Conservation (phyloP, 176 grass and related monocot genomes). For the Zea luxurians region DNA sequence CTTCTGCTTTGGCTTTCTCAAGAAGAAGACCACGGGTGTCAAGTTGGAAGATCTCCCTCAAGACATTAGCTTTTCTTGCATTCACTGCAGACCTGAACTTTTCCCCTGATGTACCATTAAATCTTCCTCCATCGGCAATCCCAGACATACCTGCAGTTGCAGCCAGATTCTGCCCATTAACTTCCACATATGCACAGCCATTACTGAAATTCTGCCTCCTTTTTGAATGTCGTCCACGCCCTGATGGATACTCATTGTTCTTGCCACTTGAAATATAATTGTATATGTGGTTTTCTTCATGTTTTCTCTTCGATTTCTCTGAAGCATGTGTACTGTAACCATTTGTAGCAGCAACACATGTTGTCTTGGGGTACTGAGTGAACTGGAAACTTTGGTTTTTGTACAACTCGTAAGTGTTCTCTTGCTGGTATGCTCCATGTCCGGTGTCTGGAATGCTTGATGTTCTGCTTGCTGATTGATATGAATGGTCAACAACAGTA, state of each 20-base stretch:
- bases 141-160: constrained; percentile 17
- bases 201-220: constrained; percentile 42
- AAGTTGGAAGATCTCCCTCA: constrained; percentile 56
- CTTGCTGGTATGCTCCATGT: constrained; percentile 43
- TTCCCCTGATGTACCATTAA: constrained; percentile 38
- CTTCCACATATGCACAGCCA: constrained; percentile 13
- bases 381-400: constrained; percentile 62
- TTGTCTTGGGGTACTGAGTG: constrained; percentile 46
- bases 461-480: constrained; percentile 29
- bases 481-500: constrained; percentile 34
- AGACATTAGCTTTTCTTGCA: constrained; percentile 50
- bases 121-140: constrained; percentile 24
- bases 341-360: constrained; percentile 31
- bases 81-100: constrained; percentile 35
- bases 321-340: constrained; percentile 11
- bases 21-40: constrained; percentile 47
- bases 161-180: background rate
- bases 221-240: constrained; percentile 42
- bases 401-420: constrained; percentile 55
- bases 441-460: constrained; percentile 36
- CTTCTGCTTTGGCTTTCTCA: constrained; percentile 48
- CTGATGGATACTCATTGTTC: constrained; percentile 44
- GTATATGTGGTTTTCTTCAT: constrained; percentile 49
- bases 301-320: constrained; percentile 50
- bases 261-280: constrained; percentile 47